Conservation (phyloP, 169 alveolate genomes). For the Cryptosporidium ryanae region DNA sequence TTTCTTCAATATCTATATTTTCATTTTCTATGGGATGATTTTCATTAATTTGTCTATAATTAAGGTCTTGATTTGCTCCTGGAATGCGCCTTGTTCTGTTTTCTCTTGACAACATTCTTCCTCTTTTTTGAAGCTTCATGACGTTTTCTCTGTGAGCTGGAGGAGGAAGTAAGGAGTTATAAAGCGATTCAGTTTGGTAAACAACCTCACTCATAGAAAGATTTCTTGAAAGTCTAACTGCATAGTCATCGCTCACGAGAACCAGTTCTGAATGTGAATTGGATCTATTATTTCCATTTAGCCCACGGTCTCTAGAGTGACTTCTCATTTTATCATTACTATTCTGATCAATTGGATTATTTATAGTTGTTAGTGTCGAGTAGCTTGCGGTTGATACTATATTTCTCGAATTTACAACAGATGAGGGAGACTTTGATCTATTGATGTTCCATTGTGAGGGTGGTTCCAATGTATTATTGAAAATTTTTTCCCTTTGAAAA, state of each 20-base stretch:
- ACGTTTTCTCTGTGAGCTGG: slow-evolving; percentile 71
- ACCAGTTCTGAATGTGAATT: slow-evolving; percentile 58
- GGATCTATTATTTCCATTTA: slow-evolving; percentile 3
- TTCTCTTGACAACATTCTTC: slow-evolving; percentile 29
- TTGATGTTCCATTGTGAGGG: slow-evolving; percentile 24
- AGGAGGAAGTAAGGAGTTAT: slow-evolving; percentile 62
- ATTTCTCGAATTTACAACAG: not conserved
- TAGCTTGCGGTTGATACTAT: no score
- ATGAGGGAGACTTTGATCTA: slow-evolving; percentile 29
- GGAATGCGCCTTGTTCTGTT: not conserved
- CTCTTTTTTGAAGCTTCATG: slow-evolving; percentile 44
- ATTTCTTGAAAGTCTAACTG: slow-evolving; percentile 63
- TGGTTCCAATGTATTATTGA: slow-evolving; percentile 44
- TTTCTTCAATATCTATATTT: not conserved
- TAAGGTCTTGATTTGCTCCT: not conserved
- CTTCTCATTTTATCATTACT: not conserved
- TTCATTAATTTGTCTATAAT: not conserved
- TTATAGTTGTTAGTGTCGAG: not conserved
- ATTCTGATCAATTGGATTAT: not conserved
- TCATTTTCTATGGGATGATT: not conserved
- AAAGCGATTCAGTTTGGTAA: slow-evolving; percentile 70
- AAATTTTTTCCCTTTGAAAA: slow-evolving; percentile 14
- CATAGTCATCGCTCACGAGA: slow-evolving; percentile 49
- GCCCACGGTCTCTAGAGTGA: not conserved
- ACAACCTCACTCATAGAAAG: slow-evolving; percentile 74